Evolutionary conservation across 768 basidiomycete genomes (phyloP), one percentile per base, ranked within the genome.

Genomic region (Asterophora parasitica): DNA sequence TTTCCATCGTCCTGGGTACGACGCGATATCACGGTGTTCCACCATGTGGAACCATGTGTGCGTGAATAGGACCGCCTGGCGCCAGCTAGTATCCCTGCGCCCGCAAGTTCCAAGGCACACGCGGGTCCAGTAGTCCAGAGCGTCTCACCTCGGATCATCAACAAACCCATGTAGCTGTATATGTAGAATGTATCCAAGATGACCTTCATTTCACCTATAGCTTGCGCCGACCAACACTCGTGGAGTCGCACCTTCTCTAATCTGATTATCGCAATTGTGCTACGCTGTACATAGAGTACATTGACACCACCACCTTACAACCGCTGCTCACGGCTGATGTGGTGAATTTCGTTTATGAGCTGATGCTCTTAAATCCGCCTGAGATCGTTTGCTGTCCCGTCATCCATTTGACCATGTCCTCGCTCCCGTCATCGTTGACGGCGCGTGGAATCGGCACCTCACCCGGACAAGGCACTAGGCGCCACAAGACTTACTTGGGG

Each of bases 61-160:
- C 16, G 42, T 46, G 33, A 41, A 32, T 39, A 27, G 38, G 45
- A 53, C 48, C 43, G 42, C 41, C 10, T 32, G 41, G n/a, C n/a
- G n/a, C n/a, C n/a, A n/a, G n/a, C n/a, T n/a, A n/a, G n/a, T 45
- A 30, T 30, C 28, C 47, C 27, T 42, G 36, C 40, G 17, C 26
- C 1, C 33, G 35, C 35, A 30, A 26, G 19, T 42, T 35, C 26
- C 47, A 32, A n/a, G n/a, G n/a, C n/a, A n/a, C 47, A 54, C 53
- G 53, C 46, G 46, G 53, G 45, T 54, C 53, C 42, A 23, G n/a
- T n/a, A n/a, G n/a, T n/a, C n/a, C n/a, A n/a, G 44, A 46, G 38
- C 35, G 43, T 27, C 12, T n/a, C 35, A 45, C 37, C 35, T 44
- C 52, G 45, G 45, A 54, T 54, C 52, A 54, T 50, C 42, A 33